These are phyloP conservation scores for Grigorovia humatica DNA, from an alignment of 805 yeast genomes.

Conservation along the genomic window DNA sequence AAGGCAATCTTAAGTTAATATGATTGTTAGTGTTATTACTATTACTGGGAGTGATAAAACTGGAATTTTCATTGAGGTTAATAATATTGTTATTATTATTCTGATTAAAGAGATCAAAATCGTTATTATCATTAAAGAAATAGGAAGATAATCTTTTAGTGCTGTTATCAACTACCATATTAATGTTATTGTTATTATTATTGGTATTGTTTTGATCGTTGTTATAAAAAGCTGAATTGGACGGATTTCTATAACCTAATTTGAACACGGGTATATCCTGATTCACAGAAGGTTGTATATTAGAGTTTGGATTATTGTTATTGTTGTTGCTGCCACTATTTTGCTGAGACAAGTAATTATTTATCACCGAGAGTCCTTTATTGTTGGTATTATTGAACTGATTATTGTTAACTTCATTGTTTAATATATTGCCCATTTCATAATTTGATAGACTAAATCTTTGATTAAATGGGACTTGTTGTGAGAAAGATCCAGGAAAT, in stretches of 20 bases:
- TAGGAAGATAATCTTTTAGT: slow-evolving; percentile 2
- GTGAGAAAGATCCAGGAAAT: not conserved
- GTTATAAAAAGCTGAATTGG: not conserved
- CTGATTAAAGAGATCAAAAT: not conserved
- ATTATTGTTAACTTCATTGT: not conserved
- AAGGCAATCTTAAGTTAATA: not conserved
- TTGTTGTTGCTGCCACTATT: slow-evolving; percentile 11
- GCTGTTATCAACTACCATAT: not conserved
- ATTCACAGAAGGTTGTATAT: slow-evolving; percentile 1
- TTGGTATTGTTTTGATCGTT: not conserved
- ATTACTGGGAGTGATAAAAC: not conserved
- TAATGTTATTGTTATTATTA: not conserved
- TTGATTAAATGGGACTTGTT: not conserved
- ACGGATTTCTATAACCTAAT: slow-evolving; percentile 4
- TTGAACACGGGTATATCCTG: slow-evolving; percentile 1
- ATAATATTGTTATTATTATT: not conserved
- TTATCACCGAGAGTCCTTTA: slow-evolving; percentile 26
- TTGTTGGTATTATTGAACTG: slow-evolving; percentile 4
- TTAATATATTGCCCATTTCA: not conserved
- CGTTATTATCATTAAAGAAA: not conserved
- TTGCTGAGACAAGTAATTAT: slow-evolving; percentile 6
- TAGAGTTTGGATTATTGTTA: not conserved
- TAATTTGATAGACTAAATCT: not conserved
- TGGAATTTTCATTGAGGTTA: not conserved
- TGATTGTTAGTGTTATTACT: not conserved